phyloP scores from a whole-genome alignment of 495 filamentous ascomycete species.

The Annulohypoxylon nitens region DNA sequence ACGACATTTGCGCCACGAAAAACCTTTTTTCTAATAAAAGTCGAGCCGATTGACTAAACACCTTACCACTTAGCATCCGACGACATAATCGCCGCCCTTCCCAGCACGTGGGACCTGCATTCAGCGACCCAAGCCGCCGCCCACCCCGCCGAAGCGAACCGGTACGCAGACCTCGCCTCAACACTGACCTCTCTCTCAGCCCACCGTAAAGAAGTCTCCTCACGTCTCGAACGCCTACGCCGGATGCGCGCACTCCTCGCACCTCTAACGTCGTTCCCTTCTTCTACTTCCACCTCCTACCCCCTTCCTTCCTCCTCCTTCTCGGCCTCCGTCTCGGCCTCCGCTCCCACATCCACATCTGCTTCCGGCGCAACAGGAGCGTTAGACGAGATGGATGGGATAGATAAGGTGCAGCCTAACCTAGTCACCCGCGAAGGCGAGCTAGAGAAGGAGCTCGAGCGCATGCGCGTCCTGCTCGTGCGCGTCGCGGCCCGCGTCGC shows the following conservation, averaged over 20 bases:
- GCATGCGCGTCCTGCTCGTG: constrained; percentile 80
- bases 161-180: constrained; percentile 68
- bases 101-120: constrained; percentile 55
- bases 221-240: constrained; percentile 68
- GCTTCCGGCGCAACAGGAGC: neutral
- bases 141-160: constrained; percentile 53
- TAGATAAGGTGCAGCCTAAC: constrained; percentile 77
- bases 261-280: constrained; percentile 56
- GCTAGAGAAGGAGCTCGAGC: constrained; percentile 77
- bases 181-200: constrained; percentile 66
- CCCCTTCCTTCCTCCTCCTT: neutral
- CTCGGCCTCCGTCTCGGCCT: neutral
- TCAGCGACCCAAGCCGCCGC: constrained; percentile 48
- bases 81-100: constrained; percentile 58
- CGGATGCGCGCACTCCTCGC: constrained; percentile 70
- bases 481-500: constrained; percentile 74
- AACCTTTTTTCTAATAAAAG: neutral
- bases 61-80: constrained; percentile 53
- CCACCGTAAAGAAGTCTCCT: constrained; percentile 65
- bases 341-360: neutral
- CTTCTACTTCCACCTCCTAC: neutral
- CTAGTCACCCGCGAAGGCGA: constrained; percentile 80
- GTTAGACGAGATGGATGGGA: neutral
- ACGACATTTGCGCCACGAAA: neutral
- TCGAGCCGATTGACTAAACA: constrained; percentile 42